Evolutionary conservation across 257 asterid species (phyloP), one percentile per base, ranked within the genome.

Genomic region (Voacanga thouarsii): DNA sequence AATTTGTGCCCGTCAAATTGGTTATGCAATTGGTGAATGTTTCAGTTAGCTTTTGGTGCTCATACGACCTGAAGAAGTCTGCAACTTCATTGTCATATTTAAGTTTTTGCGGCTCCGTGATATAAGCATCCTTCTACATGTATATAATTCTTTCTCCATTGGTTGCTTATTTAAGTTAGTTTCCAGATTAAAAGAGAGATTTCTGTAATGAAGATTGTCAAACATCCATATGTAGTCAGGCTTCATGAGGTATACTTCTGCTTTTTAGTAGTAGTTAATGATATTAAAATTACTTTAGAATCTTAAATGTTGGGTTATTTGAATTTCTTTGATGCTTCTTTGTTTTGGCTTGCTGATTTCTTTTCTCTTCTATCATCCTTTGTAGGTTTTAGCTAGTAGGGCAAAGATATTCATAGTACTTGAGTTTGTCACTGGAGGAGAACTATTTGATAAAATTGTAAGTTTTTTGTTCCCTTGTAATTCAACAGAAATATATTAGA

Each of bases 371-470:
- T 53, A 63, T 44, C 50, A 57, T 72, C 57, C 55, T 65, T 60
- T 81, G 75, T 71, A 95, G 99, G 99, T 92, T 86, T 86, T 92
- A 81, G 89, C 99, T 66, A 82, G 98, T 88, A 89, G 76, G 51
- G 69, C 96, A 60, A 92, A 87, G 84, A 85, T 95, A 80, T 95
- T 88, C 85, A 88, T 92, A 70, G 90, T 95, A 78, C 90, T 91
- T 77, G 99, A 95, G 91, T 90, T 91, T 83, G 96, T 90, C 79
- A 83, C 90, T 23, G 99, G 99, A 43, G 99, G 99, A 81, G 96
- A 91, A 85, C 93, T 95, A 76, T 95, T 88, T 74, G 98, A 95
- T 80, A 88, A 85, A 87, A 90, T 93, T 84, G 99, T 93, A 86
- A 86, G 96, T 71, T 78, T 60, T 81, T 49, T 77, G 3, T 30